These are phyloP conservation scores for Calamus simplicifolius DNA, from an alignment of 176 grass and related monocot genomes.

Conservation along the genomic window DNA sequence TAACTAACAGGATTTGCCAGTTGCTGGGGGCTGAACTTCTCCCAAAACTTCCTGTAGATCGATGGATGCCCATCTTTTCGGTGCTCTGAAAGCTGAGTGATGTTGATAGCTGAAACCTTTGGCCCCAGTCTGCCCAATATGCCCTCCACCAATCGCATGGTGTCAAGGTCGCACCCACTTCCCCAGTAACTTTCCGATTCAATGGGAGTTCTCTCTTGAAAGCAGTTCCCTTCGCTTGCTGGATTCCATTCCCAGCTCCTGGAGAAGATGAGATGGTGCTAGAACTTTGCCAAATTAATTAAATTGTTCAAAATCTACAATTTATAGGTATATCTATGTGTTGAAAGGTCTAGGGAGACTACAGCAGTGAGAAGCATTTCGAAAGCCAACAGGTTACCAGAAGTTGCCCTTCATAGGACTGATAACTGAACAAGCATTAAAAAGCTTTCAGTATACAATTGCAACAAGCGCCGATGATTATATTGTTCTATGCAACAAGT, in stretches of 20 bases:
- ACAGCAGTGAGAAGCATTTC: too few relatives aligned
- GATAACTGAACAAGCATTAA: too few relatives aligned
- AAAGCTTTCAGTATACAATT: too few relatives aligned
- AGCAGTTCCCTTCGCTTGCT: conserved; percentile 11
- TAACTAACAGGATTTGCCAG: conserved; percentile 14
- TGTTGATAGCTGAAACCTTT: conserved; percentile 3
- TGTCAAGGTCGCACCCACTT: conserved; percentile 5
- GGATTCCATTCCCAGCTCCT: conserved; percentile 18
- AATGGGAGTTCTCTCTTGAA: conserved; percentile 1
- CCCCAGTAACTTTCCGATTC: conserved; percentile 12
- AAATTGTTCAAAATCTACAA: too few relatives aligned
- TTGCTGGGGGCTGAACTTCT: neutral
- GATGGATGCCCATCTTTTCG: conserved; percentile 14
- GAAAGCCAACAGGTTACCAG: too few relatives aligned
- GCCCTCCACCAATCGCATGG: conserved; percentile 3
- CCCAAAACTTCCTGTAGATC: conserved; percentile 15
- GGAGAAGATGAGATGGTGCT: neutral
- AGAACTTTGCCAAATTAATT: too few relatives aligned
- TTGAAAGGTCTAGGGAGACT: too few relatives aligned
- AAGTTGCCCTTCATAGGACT: too few relatives aligned
- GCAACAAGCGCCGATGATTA: too few relatives aligned
- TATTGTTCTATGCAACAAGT: too few relatives aligned
- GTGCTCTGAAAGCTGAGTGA: conserved; percentile 13
- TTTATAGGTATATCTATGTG: too few relatives aligned
- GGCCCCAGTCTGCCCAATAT: conserved; percentile 3